Base-by-base conservation (phyloP, 805 yeast species). In the Suhomyces pyralidae region DNA sequence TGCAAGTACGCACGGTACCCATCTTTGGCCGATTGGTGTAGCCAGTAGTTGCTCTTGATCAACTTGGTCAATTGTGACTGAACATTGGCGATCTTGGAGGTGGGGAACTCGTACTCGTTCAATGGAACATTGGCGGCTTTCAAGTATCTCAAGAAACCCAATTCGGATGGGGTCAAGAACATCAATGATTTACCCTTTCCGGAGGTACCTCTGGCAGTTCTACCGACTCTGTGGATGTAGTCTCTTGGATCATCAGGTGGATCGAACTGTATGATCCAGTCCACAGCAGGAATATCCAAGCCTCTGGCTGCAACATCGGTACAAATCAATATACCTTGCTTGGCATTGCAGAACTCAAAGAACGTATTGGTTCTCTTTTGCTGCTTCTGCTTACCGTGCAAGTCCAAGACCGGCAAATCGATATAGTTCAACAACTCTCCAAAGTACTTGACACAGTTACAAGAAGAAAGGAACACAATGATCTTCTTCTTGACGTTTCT, bases 231-330 rank as follows among this genome's bases (percentile, higher is more conserved):
- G 76, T 94, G 99, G 61, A 94, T 94, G 70, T 94, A 94, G 74
- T 94, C 98, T 76, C 98, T 85, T 73, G 99, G 99, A 75, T 94
- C 99, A 86, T 94, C 99, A 69, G 99, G 99, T 51, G 99, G 99
- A 71, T 94, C 99, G 66, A 90, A 94, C 78, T 94, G 99, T 59
- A 94, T 88, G 65, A 94, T 94, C 99, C 99, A 94, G 76, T 96
- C 99, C 51, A 94, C 99, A 26, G 96, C 86, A 50, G 99, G 99
- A 61, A 94, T 94, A 77, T 94, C 99, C 60, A 94, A 82, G 22
- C 99, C 99, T 80, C 99, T 86, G 20, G 99, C 99, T 30, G 99
- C 99, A 60, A 94, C 99, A 72, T 94, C 99, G 0, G 99, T 94
- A 76, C 98, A 94, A 51, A 94, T 80, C 63, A 94, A 73, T 44